Base-by-base conservation (phyloP, 208 protist species). In the Wallacemonas sp. region DNA sequence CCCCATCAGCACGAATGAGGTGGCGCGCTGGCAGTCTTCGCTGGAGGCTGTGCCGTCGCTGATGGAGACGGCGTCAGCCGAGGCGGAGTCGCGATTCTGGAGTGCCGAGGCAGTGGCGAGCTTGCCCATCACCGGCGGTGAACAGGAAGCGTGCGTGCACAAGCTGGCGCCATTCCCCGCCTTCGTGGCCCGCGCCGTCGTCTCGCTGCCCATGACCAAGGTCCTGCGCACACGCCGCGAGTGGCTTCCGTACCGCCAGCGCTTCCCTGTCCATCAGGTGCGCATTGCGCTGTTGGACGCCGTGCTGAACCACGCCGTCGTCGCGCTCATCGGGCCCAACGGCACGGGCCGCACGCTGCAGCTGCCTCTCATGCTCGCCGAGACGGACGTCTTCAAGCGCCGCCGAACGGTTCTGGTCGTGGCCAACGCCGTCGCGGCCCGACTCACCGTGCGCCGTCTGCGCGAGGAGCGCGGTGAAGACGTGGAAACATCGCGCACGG, bases 401-500 rank as follows among this genome's bases (percentile, higher is more conserved):
- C 68, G 80, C 14, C 88, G 91, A 11, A 30, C 94, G 1, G 71
- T 96, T 24, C 58, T 96, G 24, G 81, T 92, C 17, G 81, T 76
- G 34, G 74, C 77, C 1, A 96, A 83, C 23, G 83, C 44, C 8
- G 60, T 78, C n/a, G 72, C 79, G 3, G 91, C 87, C 1, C 70
- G 67, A 26, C 78, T 89, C 24, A 90, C 83, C 16, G 78, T 74
- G 19, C 23, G 71, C 39, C 84, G 91, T 8, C 76, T 96, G 54
- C 88, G 88, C 19, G 83, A 93, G 72, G 91, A 96, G 72, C 80
- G 86, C 12, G 88, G 91, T n/a, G 91, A 96, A 56, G 81, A 90
- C 33, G 68, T 69, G 23, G 32, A 61, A 5, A 23, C 29, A 8
- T 78, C 81, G 1, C 73, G 71, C 32, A 83, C 71, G 1, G 85